Conservation (phyloP, 257 asterid genomes). For the Solanum bulbocastanum region DNA sequence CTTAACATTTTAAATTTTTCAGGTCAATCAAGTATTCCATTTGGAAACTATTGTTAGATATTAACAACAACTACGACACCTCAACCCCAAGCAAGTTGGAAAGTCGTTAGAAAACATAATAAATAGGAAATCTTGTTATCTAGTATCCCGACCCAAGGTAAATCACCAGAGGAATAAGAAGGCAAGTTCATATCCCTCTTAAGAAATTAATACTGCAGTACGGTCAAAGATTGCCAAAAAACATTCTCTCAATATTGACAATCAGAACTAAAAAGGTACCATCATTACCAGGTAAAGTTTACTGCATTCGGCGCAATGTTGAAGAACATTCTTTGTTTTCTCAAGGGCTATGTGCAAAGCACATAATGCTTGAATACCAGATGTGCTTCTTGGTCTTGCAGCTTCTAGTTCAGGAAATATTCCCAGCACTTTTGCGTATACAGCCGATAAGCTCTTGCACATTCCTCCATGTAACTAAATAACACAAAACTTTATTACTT, state of each 20-base stretch:
- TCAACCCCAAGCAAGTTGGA: background rate
- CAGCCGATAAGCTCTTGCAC: slow-evolving; percentile 74
- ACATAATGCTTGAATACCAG: slow-evolving; percentile 98
- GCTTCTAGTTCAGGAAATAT: slow-evolving; percentile 95
- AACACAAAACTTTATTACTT: slow-evolving; percentile 14
- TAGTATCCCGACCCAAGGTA: background rate
- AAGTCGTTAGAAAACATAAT: background rate
- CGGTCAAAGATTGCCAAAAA: background rate
- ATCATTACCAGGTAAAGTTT: slow-evolving; percentile 85
- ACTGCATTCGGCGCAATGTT: slow-evolving; percentile 91
- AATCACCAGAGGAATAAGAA: background rate
- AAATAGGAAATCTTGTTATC: background rate
- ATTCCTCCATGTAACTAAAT: slow-evolving; percentile 91
- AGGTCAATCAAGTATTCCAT: background rate
- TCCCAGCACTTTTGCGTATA: slow-evolving; percentile 67
- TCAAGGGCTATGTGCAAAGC: slow-evolving; percentile 97
- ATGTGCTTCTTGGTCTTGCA: slow-evolving; percentile 93
- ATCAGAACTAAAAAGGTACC: background rate
- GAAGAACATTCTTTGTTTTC: slow-evolving; percentile 89
- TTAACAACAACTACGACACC: background rate
- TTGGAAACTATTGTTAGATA: background rate
- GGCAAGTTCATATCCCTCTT: background rate
- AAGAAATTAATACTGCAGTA: background rate
- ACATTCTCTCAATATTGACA: background rate
- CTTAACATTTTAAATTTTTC: background rate